Evolutionary conservation across 768 basidiomycete genomes (phyloP).

Genomic region (Lactarius evosmus): DNA sequence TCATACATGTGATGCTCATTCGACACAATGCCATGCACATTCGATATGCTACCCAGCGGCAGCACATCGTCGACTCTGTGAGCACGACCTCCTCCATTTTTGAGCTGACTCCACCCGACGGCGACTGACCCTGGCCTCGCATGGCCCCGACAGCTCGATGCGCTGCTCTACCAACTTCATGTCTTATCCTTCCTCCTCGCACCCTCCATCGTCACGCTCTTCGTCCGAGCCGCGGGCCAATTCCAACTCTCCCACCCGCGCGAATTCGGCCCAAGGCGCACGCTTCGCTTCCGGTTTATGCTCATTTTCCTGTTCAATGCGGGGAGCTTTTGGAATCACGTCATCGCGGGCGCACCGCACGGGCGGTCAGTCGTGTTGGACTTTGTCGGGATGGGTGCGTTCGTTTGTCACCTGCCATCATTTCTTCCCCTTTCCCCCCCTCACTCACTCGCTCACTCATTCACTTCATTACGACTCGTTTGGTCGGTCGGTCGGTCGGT

Average conservation of each 20-base stretch:
- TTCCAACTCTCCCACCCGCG: constrained; percentile 64
- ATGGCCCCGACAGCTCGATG: constrained; percentile 54
- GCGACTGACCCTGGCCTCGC: constrained; percentile 21
- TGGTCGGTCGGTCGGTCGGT: too few relatives aligned
- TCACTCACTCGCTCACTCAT: background rate
- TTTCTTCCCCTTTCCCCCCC: background rate
- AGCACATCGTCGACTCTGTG: constrained; percentile 68
- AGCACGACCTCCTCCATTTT: constrained; percentile 29
- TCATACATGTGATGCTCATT: constrained; percentile 33
- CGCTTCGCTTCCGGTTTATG: constrained; percentile 66
- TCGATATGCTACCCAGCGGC: constrained; percentile 55
- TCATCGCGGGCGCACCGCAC: constrained; percentile 47
- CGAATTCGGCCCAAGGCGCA: constrained; percentile 59
- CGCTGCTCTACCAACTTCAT: constrained; percentile 68
- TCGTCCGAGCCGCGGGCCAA: constrained; percentile 57
- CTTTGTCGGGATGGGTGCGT: constrained; percentile 74
- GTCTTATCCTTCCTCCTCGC: constrained; percentile 75
- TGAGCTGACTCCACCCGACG: constrained; percentile 17
- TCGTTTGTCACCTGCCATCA: background rate
- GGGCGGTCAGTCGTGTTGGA: constrained; percentile 69
- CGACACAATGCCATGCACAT: constrained; percentile 44
- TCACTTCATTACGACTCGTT: too few relatives aligned
- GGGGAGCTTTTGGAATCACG: constrained; percentile 61
- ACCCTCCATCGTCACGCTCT: constrained; percentile 56
- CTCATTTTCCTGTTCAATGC: constrained; percentile 57